Evolutionary conservation across 23 red algal species (phyloP).

Genomic region (Pyropia haitanensis): DNA sequence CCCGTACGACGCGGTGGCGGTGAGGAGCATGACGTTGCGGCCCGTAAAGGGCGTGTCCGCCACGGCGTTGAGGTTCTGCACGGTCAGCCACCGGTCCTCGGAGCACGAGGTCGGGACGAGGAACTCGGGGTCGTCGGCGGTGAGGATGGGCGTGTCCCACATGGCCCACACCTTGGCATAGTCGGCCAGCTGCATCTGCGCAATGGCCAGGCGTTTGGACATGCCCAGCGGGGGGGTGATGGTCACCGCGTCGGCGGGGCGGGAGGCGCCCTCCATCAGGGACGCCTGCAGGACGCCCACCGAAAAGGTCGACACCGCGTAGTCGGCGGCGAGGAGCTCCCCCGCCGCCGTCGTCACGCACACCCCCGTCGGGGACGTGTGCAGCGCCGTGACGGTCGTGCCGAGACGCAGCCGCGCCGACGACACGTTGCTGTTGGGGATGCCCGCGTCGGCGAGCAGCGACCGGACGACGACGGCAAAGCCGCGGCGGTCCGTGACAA

Average conservation of each 20-base stretch:
- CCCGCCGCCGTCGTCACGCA: conserved; percentile 2
- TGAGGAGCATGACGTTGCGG: conserved; percentile 12
- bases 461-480: conserved; percentile 7
- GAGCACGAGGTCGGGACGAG: conserved; percentile 14
- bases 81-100: conserved; percentile 10
- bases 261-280: background rate
- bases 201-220: conserved; percentile 14
- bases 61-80: conserved; percentile 28
- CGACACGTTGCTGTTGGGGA: background rate
- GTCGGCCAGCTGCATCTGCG: conserved; percentile 26
- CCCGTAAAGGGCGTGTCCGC: conserved; percentile 1
- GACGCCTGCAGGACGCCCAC: conserved; percentile 29
- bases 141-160: conserved; percentile 17
- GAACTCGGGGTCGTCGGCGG: conserved; percentile 20
- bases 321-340: background rate
- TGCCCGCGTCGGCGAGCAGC: conserved; percentile 7
- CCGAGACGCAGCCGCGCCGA: conserved; percentile 5
- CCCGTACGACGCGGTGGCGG: conserved; percentile 10
- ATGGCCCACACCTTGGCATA: conserved; percentile 29
- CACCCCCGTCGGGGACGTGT: conserved; percentile 3
- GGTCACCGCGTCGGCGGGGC: background rate
- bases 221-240: conserved; percentile 5
- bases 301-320: conserved; percentile 20
- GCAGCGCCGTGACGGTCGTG: conserved; percentile 13
- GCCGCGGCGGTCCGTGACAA: conserved; percentile 16